A percentile compares a stretch with the other conserved stretches of the same genome.
phyloP scores from a whole-genome alignment of 2,329 filamentous ascomycete genomes.

The Neopestalotiopsis clavispora region DNA sequence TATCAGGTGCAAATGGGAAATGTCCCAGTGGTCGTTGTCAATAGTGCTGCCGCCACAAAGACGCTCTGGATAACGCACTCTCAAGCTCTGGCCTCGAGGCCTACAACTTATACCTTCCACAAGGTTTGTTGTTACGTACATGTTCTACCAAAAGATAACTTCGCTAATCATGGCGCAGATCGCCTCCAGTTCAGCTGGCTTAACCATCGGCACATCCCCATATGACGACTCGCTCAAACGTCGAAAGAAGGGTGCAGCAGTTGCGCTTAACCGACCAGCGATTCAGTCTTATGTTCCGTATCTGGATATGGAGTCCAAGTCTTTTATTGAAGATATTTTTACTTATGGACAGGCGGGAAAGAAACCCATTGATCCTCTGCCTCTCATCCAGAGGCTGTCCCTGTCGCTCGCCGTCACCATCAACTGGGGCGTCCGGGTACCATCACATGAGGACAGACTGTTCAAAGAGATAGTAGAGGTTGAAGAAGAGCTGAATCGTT shows the following conservation, averaged over 20 bases:
- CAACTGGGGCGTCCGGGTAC: constrained; percentile 79
- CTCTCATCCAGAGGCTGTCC: constrained; percentile 77
- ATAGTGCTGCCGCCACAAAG: constrained; percentile 75
- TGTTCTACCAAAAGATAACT: neutral
- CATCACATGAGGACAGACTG: constrained; percentile 69
- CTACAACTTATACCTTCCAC: constrained; percentile 82
- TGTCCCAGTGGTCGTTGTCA: constrained; percentile 76
- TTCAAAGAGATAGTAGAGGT: constrained; percentile 77
- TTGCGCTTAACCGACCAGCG: constrained; percentile 76
- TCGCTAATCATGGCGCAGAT: constrained; percentile 22
- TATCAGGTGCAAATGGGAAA: constrained; percentile 74
- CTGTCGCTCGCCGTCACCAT: constrained; percentile 79
- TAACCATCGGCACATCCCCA: constrained; percentile 83
- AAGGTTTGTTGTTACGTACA: constrained; percentile 50
- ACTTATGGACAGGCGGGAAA: constrained; percentile 66
- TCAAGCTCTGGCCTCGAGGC: constrained; percentile 76
- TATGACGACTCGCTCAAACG: constrained; percentile 84
- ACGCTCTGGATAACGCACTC: constrained; percentile 81
- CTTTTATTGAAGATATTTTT: constrained; percentile 74
- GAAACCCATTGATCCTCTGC: constrained; percentile 70
- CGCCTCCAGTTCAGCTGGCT: constrained; percentile 76
- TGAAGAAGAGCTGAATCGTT: constrained; percentile 76
- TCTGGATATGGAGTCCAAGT: constrained; percentile 76
- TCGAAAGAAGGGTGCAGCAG: constrained; percentile 78
- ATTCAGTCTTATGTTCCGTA: constrained; percentile 83